phyloP scores from a whole-genome alignment of 495 filamentous ascomycete genomes.

The Aspergillus incahuasiensis region DNA sequence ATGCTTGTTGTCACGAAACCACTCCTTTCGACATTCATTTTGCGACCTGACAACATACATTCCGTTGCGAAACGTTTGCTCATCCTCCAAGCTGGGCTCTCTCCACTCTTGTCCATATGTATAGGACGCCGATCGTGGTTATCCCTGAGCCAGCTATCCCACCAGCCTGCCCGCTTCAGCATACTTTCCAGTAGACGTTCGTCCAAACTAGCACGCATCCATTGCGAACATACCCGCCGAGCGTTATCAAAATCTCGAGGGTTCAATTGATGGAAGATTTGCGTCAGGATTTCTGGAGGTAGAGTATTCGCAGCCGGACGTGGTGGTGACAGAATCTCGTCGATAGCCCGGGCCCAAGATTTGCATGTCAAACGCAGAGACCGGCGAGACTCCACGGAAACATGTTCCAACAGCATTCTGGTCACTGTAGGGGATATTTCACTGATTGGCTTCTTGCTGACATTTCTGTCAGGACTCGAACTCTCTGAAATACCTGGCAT shows the following conservation, averaged over 20 bases:
- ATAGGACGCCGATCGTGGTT: slow-evolving; percentile 20
- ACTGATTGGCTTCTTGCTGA: not conserved
- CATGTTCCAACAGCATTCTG: slow-evolving; percentile 5
- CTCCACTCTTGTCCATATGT: slow-evolving; percentile 14
- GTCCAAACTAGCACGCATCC: slow-evolving; percentile 62
- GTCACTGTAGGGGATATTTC: slow-evolving; percentile 9
- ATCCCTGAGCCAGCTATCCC: slow-evolving; percentile 41
- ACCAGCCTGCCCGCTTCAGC: slow-evolving; percentile 59
- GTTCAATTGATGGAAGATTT: slow-evolving; percentile 51
- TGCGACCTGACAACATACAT: slow-evolving; percentile 51
- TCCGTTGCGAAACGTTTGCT: slow-evolving; percentile 59
- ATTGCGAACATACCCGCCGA: slow-evolving; percentile 58
- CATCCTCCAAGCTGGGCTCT: slow-evolving; percentile 51
- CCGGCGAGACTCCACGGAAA: slow-evolving; percentile 1
- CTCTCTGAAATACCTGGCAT: not conserved
- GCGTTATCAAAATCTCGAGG: slow-evolving; percentile 64
- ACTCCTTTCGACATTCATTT: slow-evolving; percentile 37
- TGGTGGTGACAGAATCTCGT: not conserved
- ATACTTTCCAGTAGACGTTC: slow-evolving; percentile 45
- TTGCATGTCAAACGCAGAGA: slow-evolving; percentile 16
- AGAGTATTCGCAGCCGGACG: slow-evolving; percentile 35
- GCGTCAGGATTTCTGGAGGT: slow-evolving; percentile 59
- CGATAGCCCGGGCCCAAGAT: slow-evolving; percentile 13
- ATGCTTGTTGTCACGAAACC: slow-evolving; percentile 25
- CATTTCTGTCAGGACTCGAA: not conserved